Base-by-base conservation (phyloP, 2,329 filamentous ascomycete species). In the Clonostachys sp. region DNA sequence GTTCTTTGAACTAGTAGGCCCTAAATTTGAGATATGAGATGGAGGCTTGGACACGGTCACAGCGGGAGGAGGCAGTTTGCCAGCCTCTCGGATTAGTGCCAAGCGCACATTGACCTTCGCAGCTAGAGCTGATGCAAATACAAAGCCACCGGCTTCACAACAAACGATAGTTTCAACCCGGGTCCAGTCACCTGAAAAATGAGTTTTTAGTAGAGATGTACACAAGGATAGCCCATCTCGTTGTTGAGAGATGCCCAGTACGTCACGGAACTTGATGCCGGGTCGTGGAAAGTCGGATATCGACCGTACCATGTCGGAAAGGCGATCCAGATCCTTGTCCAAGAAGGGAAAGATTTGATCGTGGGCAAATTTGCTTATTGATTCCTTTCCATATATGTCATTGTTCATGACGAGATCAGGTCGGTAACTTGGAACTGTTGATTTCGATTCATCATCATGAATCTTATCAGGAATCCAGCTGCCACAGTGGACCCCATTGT, bases 61-160 rank as follows among this genome's bases (percentile, higher is more conserved):
- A 0, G 64, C 77, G 0, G 80, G 81, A 8, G 76, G 75, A 0
- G 81, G 81, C 0, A 85, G 73, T 60, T 84, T 86, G 24, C 75
- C 75, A 10, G 70, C 72, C 56, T 78, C 64, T 38, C 81, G 78
- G 48, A 84, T 72, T 41, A 80, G 57, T 7, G 63, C 67, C 50
- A 84, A 55, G 3, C 70, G 75, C 10, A 73, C 34, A 38, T 64
- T 48, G 42, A 77, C 55, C 3, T 44, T 57, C 13, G 36, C 36
- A 5, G 77, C 73, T 51, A 85, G 61, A 3, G 74, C 58, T 10
- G 80, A 66, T 2, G 78, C 81, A 62, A 62, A 83, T 48, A 82
- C 48, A 49, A 76, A 76, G 18, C 81, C 78, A 41, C 82, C 81
- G 1, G 70, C 68, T 62, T 85, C 81, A 55, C 78, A 84, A 54